Conservation (phyloP, 768 basidiomycete genomes). For the Hemileccinum impolitum region DNA sequence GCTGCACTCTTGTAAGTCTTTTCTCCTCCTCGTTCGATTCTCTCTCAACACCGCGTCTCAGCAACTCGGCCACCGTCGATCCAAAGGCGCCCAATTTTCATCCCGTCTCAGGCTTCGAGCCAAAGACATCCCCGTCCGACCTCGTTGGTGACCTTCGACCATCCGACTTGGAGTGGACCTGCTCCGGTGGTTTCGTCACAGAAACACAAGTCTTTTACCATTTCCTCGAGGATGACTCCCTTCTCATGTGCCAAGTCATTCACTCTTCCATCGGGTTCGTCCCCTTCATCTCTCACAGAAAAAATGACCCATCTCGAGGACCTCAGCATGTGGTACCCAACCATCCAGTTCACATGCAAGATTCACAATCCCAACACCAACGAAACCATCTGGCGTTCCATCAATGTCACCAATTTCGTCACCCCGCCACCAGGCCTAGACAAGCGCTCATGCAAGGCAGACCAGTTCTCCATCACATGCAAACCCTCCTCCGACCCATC, state of each 20-base stretch:
- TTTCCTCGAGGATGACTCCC: conserved; percentile 73
- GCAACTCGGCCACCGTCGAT: conserved; percentile 56
- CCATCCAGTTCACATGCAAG: conserved; percentile 93
- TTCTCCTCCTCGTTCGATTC: neutral
- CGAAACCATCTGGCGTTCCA: conserved; percentile 77
- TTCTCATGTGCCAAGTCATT: conserved; percentile 80
- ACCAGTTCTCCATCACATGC: conserved; percentile 75
- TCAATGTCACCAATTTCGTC: conserved; percentile 79
- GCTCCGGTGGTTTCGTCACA: conserved; percentile 78
- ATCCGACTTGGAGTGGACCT: conserved; percentile 80
- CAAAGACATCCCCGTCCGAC: conserved; percentile 50
- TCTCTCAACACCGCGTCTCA: conserved; percentile 27
- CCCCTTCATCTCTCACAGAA: conserved; percentile 2
- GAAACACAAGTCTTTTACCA: conserved; percentile 92
- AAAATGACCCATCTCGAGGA: conserved; percentile 7
- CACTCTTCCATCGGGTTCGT: conserved; percentile 87
- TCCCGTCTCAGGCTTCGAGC: conserved; percentile 58
- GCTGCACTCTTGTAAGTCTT: conserved; percentile 73
- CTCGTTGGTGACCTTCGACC: conserved; percentile 72
- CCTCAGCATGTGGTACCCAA: conserved; percentile 85
- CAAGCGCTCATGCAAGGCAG: conserved; percentile 82
- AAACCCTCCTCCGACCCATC: conserved; percentile 55
- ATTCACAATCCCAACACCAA: conserved; percentile 75
- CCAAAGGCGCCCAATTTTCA: conserved; percentile 76
- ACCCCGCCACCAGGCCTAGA: conserved; percentile 74